These are phyloP conservation scores for Cardamine resedifolia DNA, from an alignment of 345 rosid species.

Conservation along the genomic window DNA sequence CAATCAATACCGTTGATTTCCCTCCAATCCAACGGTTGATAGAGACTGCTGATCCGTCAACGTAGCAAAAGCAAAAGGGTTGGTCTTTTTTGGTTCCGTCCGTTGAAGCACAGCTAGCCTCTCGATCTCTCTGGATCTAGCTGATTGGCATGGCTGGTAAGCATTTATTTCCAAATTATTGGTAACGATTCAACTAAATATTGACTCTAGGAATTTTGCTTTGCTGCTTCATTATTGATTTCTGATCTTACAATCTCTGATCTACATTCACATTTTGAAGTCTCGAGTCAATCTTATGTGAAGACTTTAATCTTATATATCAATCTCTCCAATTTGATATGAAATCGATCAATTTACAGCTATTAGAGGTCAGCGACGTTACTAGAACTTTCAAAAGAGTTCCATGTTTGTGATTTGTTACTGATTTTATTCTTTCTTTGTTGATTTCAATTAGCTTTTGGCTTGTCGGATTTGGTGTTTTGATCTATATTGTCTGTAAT, in stretches of 20 bases:
- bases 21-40: slow-evolving; percentile 32
- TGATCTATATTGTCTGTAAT: slow-evolving; percentile 1
- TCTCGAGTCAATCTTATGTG: background rate
- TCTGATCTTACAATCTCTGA: slow-evolving; percentile 18
- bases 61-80: slow-evolving; percentile 12
- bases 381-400: no score
- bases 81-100: no score
- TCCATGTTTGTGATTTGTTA: no score
- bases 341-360: background rate
- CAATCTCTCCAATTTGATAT: slow-evolving; percentile 10
- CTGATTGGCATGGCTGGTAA: slow-evolving; percentile 23
- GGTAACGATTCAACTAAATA: slow-evolving; percentile 13
- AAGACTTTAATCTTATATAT: background rate
- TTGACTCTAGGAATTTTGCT: background rate
- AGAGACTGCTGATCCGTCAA: slow-evolving; percentile 38
- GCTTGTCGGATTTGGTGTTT: background rate
- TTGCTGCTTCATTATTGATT: background rate
- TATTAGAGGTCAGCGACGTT: no score
- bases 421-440: background rate
- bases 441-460: background rate
- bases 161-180: background rate
- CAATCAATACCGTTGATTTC: slow-evolving; percentile 14
- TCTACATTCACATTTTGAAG: slow-evolving; percentile 8
- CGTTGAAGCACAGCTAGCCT: slow-evolving; percentile 11
- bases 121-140: slow-evolving; percentile 25